phyloP scores from a whole-genome alignment of 2,329 filamentous ascomycete species.

The Apiospora malaysiana region DNA sequence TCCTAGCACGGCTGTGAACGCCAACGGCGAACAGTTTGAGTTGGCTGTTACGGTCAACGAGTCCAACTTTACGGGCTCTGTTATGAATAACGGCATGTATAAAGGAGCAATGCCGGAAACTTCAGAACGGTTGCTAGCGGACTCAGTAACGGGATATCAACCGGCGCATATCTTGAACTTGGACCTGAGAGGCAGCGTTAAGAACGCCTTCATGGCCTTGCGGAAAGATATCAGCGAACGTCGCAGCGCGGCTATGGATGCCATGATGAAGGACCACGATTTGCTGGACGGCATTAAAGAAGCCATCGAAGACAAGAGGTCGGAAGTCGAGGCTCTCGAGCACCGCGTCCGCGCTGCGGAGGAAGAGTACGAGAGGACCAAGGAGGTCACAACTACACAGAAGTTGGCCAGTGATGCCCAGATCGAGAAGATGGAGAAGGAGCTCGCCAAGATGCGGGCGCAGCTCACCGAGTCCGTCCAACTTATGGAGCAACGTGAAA shows the following conservation, averaged over 20 bases:
- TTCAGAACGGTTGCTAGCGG: slow-evolving; percentile 77
- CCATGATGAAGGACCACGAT: slow-evolving; percentile 94
- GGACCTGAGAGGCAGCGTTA: slow-evolving; percentile 83
- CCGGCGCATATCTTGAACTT: slow-evolving; percentile 87
- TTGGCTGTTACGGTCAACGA: slow-evolving; percentile 82
- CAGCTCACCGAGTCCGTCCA: slow-evolving; percentile 86
- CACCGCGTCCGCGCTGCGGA: slow-evolving; percentile 88
- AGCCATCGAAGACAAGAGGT: slow-evolving; percentile 92
- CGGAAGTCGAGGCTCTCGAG: slow-evolving; percentile 89
- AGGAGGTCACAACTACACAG: slow-evolving; percentile 83
- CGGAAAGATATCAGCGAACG: slow-evolving; percentile 93
- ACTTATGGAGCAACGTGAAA: slow-evolving; percentile 91
- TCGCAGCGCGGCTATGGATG: slow-evolving; percentile 79
- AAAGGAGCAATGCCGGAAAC: slow-evolving; percentile 52
- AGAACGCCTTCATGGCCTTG: slow-evolving; percentile 76
- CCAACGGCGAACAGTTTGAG: slow-evolving; percentile 85
- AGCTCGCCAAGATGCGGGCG: slow-evolving; percentile 89
- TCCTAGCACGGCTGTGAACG: slow-evolving; percentile 81
- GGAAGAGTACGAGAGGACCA: slow-evolving; percentile 92
- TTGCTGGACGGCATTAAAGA: slow-evolving; percentile 94
- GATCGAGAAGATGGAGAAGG: slow-evolving; percentile 99
- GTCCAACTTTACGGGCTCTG: slow-evolving; percentile 75
- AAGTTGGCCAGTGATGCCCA: slow-evolving; percentile 89
- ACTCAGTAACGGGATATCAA: slow-evolving; percentile 85
- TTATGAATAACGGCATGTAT: slow-evolving; percentile 54